Base-by-base conservation (phyloP, 2,329 filamentous ascomycete species). In the Byssochlamys sp. region DNA sequence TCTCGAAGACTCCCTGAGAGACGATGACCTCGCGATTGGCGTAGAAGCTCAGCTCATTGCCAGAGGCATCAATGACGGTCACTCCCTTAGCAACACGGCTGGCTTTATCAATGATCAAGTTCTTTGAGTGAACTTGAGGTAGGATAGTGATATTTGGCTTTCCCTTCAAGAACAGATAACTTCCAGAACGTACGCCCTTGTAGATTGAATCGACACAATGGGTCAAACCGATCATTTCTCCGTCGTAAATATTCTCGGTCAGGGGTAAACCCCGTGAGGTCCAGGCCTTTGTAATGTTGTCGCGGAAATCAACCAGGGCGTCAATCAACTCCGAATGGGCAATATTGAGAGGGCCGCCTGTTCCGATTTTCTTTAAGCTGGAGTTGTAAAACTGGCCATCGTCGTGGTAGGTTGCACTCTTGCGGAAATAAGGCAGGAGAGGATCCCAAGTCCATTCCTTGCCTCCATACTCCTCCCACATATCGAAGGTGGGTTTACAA, bases 141-240 rank as follows among this genome's bases (percentile, higher is more conserved):
- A 45, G 65, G 49, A 85, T 72, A 0, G 78, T 81, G 54, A 84
- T 72, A 59, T 85, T 85, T 12, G 75, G 71, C 69, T 84, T 83
- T 54, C 75, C 75, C 57, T 75, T 69, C 14, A 86, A 65, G 61
- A 76, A 82, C 0, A 80, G 68, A 61, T 75, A 81, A 61, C 77
- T 80, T 0, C 75, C 77, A 1, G 79, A 81, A n/a, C 82, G 78
- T 56, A 73, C 70, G 14, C 82, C 82, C 10, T 80, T 74, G 69
- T 85, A 83, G 63, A 85, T 84, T 48, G 76, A 77, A 67, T 82
- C 78, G 55, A 81, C 73, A 62, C 78, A 79, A 50, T 82, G 75
- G 49, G 73, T 76, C 1, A 85, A 74, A 2, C 83, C 82, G 33
- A 70, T 66, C 78, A 84, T 81, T 6, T 75, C 71, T 10, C 82